Conservation (phyloP, 345 rosid genomes). For the Cardamine resedifolia region DNA sequence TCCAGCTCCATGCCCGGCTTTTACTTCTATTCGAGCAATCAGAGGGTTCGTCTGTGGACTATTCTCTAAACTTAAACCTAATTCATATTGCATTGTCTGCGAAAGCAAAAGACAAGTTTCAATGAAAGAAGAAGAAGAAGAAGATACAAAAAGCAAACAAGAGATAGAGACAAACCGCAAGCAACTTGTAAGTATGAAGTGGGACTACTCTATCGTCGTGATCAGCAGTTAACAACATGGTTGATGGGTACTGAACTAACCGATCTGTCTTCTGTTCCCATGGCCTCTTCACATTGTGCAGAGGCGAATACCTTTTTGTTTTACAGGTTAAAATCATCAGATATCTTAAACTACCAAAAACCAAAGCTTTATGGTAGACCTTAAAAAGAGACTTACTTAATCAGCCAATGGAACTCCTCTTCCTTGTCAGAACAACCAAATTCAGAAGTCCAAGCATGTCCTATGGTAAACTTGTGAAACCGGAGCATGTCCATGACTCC, state of each 20-base stretch:
- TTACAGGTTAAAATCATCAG: slow-evolving; percentile 7
- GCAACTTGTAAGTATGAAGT: slow-evolving; percentile 72
- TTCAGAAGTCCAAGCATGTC: slow-evolving; percentile 96
- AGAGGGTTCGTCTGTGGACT: slow-evolving; percentile 89
- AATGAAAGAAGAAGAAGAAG: neutral
- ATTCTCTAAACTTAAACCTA: slow-evolving; percentile 66
- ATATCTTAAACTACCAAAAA: neutral
- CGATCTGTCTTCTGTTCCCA: slow-evolving; percentile 60
- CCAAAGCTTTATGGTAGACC: neutral
- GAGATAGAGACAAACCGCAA: slow-evolving; percentile 62
- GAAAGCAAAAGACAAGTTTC: neutral
- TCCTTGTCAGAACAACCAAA: slow-evolving; percentile 84
- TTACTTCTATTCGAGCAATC: slow-evolving; percentile 79
- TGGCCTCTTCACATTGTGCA: slow-evolving; percentile 92
- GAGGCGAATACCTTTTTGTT: slow-evolving; percentile 81
- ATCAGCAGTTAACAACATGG: slow-evolving; percentile 94
- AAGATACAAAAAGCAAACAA: slow-evolving; percentile 18
- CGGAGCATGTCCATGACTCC: slow-evolving; percentile 99
- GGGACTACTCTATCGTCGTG: slow-evolving; percentile 97
- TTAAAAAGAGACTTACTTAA: slow-evolving; percentile 55
- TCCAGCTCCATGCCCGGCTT: slow-evolving; percentile 96
- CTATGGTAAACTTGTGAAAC: slow-evolving; percentile 93
- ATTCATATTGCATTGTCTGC: slow-evolving; percentile 84
- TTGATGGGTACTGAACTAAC: slow-evolving; percentile 72
- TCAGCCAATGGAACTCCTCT: slow-evolving; percentile 88